phyloP scores from a whole-genome alignment of 208 protist genomes.

The Leishmania lainsoni region DNA sequence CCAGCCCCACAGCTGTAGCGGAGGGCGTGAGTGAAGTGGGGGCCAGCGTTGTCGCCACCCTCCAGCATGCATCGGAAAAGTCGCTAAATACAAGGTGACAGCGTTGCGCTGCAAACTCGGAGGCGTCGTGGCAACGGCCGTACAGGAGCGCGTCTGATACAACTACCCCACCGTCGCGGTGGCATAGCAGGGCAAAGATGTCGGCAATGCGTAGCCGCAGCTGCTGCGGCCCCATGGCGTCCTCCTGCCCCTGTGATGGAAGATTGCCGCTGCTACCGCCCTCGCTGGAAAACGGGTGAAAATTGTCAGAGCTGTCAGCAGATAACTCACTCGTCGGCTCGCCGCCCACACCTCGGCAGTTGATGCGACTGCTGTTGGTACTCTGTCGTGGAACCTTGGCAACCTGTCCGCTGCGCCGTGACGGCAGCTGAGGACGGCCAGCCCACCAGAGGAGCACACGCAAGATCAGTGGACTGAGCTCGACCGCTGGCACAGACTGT shows the following conservation, averaged over 20 bases:
- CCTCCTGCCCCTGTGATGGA: conserved; percentile 2
- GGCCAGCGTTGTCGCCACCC: conserved; percentile 4
- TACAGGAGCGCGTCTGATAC: conserved; percentile 33
- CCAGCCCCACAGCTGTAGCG: neutral
- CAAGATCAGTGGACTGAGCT: conserved; percentile 31
- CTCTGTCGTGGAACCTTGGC: neutral
- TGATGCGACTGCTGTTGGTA: neutral
- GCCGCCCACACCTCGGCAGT: neutral
- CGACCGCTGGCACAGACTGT: conserved; percentile 2
- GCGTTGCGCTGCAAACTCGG: conserved; percentile 16
- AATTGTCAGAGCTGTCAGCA: neutral
- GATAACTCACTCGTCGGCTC: neutral
- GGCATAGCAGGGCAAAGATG: conserved; percentile 27
- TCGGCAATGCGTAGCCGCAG: conserved; percentile 29
- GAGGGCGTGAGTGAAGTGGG: neutral
- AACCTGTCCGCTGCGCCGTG: neutral
- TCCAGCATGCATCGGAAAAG: conserved; percentile 21
- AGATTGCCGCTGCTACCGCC: neutral
- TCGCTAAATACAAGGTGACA: conserved; percentile 22
- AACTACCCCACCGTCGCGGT: conserved; percentile 10
- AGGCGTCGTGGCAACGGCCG: conserved; percentile 30
- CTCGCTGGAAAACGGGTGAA: neutral
- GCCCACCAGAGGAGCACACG: conserved; percentile 36
- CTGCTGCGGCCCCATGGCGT: conserved; percentile 9
- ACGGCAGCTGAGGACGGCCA: conserved; percentile 17